These are phyloP conservation scores for Tylopilus subfusipes DNA, from an alignment of 768 basidiomycete genomes.

Conservation along the genomic window DNA sequence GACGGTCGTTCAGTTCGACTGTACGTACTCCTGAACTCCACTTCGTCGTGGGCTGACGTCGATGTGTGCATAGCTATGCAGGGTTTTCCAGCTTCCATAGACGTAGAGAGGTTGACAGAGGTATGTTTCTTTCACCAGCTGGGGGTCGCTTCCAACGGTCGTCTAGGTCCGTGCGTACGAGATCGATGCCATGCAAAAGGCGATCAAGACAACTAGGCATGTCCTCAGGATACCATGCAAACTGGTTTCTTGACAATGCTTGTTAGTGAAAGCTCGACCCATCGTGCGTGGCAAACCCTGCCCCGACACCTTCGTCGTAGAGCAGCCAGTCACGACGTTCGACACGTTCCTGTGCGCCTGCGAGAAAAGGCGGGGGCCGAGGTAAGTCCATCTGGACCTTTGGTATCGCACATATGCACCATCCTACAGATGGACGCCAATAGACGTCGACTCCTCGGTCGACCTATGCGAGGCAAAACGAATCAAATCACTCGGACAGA, in stretches of 20 bases:
- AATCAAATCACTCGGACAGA: conserved; percentile 59
- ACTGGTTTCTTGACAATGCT: neutral
- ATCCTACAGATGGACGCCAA: conserved; percentile 49
- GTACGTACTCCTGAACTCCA: conserved; percentile 28
- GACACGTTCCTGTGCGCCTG: conserved; percentile 82
- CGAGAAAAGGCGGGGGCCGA: conserved; percentile 80
- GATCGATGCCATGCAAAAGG: conserved; percentile 83
- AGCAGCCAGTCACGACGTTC: conserved; percentile 92
- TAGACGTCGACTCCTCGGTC: conserved; percentile 39
- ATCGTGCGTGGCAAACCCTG: conserved; percentile 88
- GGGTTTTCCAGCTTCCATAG: conserved; percentile 67
- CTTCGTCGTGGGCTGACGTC: neutral
- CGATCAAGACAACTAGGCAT: conserved; percentile 79
- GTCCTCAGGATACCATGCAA: neutral
- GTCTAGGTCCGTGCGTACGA: conserved; percentile 82
- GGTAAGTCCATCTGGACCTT: conserved; percentile 41
- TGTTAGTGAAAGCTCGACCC: conserved; percentile 62
- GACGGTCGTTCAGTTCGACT: conserved; percentile 35
- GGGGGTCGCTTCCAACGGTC: conserved; percentile 4
- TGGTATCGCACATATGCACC: conserved; percentile 28
- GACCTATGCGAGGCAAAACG: conserved; percentile 62
- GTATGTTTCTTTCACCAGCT: conserved; percentile 42
- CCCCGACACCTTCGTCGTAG: conserved; percentile 88
- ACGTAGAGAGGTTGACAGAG: conserved; percentile 87
- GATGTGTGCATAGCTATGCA: conserved; percentile 43